Base-by-base conservation (phyloP, 225 moss, liverwort and hornwort species). In the Pseudisothecium myosuroides region DNA sequence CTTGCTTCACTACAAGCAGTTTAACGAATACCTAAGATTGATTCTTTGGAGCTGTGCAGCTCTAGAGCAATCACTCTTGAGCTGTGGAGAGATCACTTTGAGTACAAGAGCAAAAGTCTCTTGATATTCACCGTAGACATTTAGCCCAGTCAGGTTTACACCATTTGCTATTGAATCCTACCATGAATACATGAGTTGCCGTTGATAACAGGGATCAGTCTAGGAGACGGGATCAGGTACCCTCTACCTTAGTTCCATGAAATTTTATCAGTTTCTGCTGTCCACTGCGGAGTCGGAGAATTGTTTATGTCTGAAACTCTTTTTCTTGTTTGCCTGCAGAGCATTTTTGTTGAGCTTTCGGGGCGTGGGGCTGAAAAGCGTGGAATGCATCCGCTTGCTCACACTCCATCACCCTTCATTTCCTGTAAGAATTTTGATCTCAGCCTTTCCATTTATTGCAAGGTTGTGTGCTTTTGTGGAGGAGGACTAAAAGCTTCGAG, bases 321-420 rank as follows among this genome's bases (percentile, higher is more conserved):
- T 67, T 80, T 82, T 65, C 88, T 52, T 80, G 69, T 87, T 28
- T 88, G 76, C 71, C 50, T 86, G 91, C 95, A 99, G 98, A 93
- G 80, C 87, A 29, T 99, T 96, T 87, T 87, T 99, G 76, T 88
- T 96, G 37, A 97, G 96, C 90, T 83, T 97, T 84, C 95, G 95
- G 69, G 98, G 98, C 83, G 87, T 99, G 74, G 98, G 98, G 80
- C 90, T 97, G 82, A 99, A 99, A 90, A 99, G 98, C 76, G 97
- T 95, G 19, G 98, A 99, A 89, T 99, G 98, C 88, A 95, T 99
- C 83, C 95, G 98, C 76, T 92, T 99, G 81, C 92, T 99, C 83
- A 90, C 95, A 71, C 96, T 99, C 21, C 97, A 96, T 87, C 98
- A 99, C 89, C 95, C 95, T 84, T 96, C 98, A 60, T 99, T 99